Evolutionary conservation across 495 filamentous ascomycete genomes (phyloP), one percentile per base, ranked within the genome.

Genomic region (Aspergillus ostianus): DNA sequence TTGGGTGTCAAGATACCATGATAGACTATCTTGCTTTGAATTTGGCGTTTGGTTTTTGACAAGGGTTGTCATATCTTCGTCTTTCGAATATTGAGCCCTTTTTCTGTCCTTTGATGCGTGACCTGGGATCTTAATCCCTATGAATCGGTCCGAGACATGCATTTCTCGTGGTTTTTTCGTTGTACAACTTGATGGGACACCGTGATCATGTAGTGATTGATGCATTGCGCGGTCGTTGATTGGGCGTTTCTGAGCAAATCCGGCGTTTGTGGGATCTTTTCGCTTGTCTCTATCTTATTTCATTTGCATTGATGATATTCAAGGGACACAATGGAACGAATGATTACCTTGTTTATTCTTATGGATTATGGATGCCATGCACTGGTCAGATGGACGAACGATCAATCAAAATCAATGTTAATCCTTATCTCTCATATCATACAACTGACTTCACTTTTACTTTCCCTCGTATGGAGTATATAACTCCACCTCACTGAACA

Each of bases 1-100:
- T 60, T 66, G 41, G 52, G 21, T 23, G 50, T 64, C 47, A 54
- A 64, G 76, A 78, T 78, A 77, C 74, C 76, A 77, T 58, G 74
- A 76, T 78, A 78, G 74, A 78, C 62, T 59, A 66, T 65, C 59
- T 69, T 51, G 61, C 27, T 23, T 52, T 52, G 67, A 62, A 59
- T 67, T 70, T 64, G 73, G 70, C 64, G 70, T 73, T 71, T 61
- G 57, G 54, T 49, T 56, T 47, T 62, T 5, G 36, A 41, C 9
- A 17, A 10, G 12, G 13, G 36, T 7, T 32, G 6, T 32, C 10
- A 4, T 32, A 32, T 12, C 30, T 32, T 26, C 4, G 4, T 26
- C 30, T 8, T 32, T 7, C 6, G 30, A 6, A 7, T 32, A 32
- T 32, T 32, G 7, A 32, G 30, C 10, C 30, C 30, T 12, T 32